Percentiles rank a stretch among this genome's conserved stretches.
Conservation (phyloP, 805 yeast species). For the Candida methanosorbosa region DNA sequence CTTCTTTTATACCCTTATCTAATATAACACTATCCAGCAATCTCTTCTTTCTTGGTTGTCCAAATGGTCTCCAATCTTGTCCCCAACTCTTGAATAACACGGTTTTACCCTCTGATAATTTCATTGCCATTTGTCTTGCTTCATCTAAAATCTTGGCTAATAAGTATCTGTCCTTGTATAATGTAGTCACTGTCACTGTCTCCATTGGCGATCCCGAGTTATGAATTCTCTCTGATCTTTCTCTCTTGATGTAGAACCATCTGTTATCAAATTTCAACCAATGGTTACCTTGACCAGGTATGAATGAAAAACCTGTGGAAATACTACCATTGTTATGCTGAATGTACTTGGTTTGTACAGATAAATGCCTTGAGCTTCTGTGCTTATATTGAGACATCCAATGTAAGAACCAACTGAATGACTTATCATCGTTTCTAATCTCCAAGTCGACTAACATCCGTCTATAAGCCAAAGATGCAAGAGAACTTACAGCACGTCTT, state of each 20-base stretch:
- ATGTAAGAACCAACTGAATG: conserved; percentile 89
- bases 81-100: conserved; percentile 94
- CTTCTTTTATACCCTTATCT: conserved; percentile 64
- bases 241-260: conserved; percentile 80
- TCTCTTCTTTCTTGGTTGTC: conserved; percentile 87
- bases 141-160: conserved; percentile 63
- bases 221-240: conserved; percentile 79
- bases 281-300: conserved; percentile 97
- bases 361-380: conserved; percentile 71
- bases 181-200: conserved; percentile 87
- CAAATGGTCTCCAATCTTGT: conserved; percentile 98
- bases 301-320: conserved; percentile 77
- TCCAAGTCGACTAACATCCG: conserved; percentile 87
- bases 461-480: conserved; percentile 64
- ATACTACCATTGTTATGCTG: conserved; percentile 94
- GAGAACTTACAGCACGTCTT: conserved; percentile 55
- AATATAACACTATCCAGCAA: conserved; percentile 77
- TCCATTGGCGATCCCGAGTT: conserved; percentile 95
- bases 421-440: conserved; percentile 86
- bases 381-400: conserved; percentile 89
- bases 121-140: conserved; percentile 77
- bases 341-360: conserved; percentile 78
- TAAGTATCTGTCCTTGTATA: conserved; percentile 69
- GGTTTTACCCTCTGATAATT: conserved; percentile 84
- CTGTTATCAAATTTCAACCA: conserved; percentile 80